Conservation (phyloP, 2,329 filamentous ascomycete species). For the Penicillium sp. region DNA sequence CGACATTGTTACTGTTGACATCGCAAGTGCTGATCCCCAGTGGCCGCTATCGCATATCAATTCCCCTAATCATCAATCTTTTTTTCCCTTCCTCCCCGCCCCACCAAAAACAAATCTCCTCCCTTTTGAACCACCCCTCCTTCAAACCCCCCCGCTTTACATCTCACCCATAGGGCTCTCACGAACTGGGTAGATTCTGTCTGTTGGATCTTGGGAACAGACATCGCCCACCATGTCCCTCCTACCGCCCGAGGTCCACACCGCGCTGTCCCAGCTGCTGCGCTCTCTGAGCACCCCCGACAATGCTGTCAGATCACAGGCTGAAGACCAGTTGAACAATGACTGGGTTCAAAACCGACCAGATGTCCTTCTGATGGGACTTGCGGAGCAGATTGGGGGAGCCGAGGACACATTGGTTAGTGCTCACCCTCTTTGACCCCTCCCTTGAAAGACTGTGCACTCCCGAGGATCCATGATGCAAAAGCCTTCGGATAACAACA, state of each 20-base stretch:
- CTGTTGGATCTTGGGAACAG: constrained; percentile 31
- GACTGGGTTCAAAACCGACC: constrained; percentile 84
- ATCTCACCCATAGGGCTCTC: constrained; percentile 17
- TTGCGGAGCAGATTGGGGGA: constrained; percentile 86
- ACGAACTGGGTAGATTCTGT: constrained; percentile 22
- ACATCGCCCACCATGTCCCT: constrained; percentile 69
- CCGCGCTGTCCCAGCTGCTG: constrained; percentile 81
- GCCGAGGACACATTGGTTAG: constrained; percentile 72
- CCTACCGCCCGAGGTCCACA: constrained; percentile 78
- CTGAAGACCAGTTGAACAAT: constrained; percentile 85
- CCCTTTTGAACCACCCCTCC: constrained; percentile 17
- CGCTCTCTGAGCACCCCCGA: constrained; percentile 86
- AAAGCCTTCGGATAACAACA: background rate
- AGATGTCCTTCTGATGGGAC: constrained; percentile 86
- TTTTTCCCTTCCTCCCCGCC: constrained; percentile 30
- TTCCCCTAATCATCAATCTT: constrained; percentile 28
- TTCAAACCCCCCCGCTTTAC: constrained; percentile 15
- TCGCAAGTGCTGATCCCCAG: background rate
- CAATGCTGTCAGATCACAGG: constrained; percentile 79
- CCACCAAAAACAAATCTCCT: constrained; percentile 34
- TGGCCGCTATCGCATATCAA: constrained; percentile 20
- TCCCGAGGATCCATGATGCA: background rate
- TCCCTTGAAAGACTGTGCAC: constrained; percentile 1
- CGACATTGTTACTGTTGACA: background rate
- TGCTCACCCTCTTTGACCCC: constrained; percentile 13